Evolutionary conservation across 306 rosid species (phyloP), one percentile per base, ranked within the genome.

Genomic region (Vigna nakashimae): DNA sequence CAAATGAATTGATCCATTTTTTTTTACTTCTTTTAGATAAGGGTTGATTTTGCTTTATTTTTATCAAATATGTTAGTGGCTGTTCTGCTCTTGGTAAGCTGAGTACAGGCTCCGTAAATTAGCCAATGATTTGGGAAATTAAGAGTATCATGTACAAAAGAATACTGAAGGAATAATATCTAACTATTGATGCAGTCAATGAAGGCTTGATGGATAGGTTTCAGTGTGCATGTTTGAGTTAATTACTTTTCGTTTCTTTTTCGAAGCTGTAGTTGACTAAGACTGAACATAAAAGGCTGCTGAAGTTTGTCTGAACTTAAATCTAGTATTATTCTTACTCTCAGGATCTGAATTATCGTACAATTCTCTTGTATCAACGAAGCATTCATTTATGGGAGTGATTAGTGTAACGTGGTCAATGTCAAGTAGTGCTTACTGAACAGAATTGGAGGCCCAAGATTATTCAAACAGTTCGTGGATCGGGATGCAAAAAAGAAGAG

Each of bases 1-100:
- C 90, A 67, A 76, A 83, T 84, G 62, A 52, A 81, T 59, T 87
- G 84, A 90, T 49, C n/a, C 46, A 8, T 50, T 40, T 40, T 72
- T 24, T 75, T 63, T 52, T 43, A 43, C 49, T 58, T 50, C 49
- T 28, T 68, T 15, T 51, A 45, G 57, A 38, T 59, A 76, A 79
- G 57, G 75, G 83, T 48, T 67, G 28, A 84, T 75, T 71, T 79
- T 81, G 53, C 43, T 70, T 70, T 8, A 49, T 67, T 74, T 45
- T 13, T 34, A 45, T 53, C 48, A 40, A 15, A 36, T 36, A 69
- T 46, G 26, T 38, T 58, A 48, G 70, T 58, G 64, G 68, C 67
- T 38, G 57, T 77, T 66, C 17, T 24, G 46, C 66, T 51, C 48
- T 75, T n/a, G 43, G 52, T 38, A 9, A 73, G 56, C 42, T 51